Base-by-base conservation (phyloP, 2,329 filamentous ascomycete genomes). In the Aureobasidium uvarum region DNA sequence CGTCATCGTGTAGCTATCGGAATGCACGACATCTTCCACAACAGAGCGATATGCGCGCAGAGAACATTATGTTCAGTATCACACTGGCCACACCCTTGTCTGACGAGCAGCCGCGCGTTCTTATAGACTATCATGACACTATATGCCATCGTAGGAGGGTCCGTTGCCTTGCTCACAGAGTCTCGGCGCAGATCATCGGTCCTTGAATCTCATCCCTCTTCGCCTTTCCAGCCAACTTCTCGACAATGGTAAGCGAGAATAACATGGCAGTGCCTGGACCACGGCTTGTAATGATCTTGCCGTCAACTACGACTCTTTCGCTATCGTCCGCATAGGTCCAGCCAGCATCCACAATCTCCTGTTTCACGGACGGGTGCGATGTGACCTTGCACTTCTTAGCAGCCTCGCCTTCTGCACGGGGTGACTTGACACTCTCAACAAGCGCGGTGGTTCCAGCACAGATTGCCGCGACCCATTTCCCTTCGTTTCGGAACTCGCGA, bases 151-250 rank as follows among this genome's bases (percentile, higher is more conserved):
- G 33, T 36, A 36, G 33, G 33, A 36, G 8, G 33, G 33, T 13
- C 33, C 38, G 2, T 23, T 48, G 39, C 25, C 33, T 51, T 64
- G 14, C 25, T 51, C 48, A 67, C 51, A 67, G 33, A 13, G 66
- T 64, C 43, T 66, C 66, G 11, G 66, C 66, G 41, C 66, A 67
- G 16, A 84, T 75, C 72, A 81, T 79, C 51, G 83, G 77, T 33
- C 79, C 78, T 33, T 82, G 76, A 54, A 83, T 78, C 10, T 81
- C 81, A 33, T 82, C 80, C 62, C 78, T 78, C 72, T 78, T 82
- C 75, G 79, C 79, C 64, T 74, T 76, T 25, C 79, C 78, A 43
- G 66, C 69, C 13, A 78, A 41, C 23, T 62, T 5, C 67, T 78
- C 77, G 1, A 78, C 76, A 66, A 78, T 76, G 5, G 72, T 74